phyloP scores from a whole-genome alignment of 2,329 filamentous ascomycete species.

The Fusarium sp. region DNA sequence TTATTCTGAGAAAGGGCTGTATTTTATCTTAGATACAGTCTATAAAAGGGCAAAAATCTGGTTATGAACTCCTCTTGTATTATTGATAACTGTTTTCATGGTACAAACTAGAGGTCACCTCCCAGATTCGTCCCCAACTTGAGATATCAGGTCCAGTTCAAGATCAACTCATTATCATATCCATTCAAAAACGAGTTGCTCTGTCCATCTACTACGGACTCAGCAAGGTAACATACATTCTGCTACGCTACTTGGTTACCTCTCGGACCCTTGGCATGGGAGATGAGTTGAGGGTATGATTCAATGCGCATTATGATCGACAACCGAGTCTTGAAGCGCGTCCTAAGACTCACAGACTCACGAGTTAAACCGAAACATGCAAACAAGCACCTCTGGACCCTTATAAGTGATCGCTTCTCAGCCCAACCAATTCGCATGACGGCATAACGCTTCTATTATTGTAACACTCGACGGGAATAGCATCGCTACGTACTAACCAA shows the following conservation, averaged over 20 bases:
- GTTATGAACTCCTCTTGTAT: neutral
- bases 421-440: conserved; percentile 4
- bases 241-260: neutral
- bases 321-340: conserved; percentile 3
- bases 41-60: neutral
- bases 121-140: neutral
- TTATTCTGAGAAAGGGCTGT: neutral
- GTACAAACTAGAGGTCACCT: neutral
- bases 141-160: neutral
- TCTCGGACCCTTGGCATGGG: neutral
- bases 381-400: conserved; percentile 8
- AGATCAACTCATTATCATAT: neutral
- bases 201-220: neutral
- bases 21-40: neutral
- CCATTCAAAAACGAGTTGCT: neutral
- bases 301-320: conserved; percentile 32
- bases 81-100: neutral
- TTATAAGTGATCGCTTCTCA: conserved; percentile 4
- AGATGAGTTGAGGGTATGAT: neutral
- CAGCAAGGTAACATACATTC: neutral
- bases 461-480: conserved; percentile 9
- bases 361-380: conserved; percentile 1
- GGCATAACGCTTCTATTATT: conserved; percentile 21
- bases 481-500: conserved; percentile 7
- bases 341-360: neutral